These are phyloP conservation scores for Dendrobium officinale DNA, from an alignment of 106 monocot species.

Conservation along the genomic window DNA sequence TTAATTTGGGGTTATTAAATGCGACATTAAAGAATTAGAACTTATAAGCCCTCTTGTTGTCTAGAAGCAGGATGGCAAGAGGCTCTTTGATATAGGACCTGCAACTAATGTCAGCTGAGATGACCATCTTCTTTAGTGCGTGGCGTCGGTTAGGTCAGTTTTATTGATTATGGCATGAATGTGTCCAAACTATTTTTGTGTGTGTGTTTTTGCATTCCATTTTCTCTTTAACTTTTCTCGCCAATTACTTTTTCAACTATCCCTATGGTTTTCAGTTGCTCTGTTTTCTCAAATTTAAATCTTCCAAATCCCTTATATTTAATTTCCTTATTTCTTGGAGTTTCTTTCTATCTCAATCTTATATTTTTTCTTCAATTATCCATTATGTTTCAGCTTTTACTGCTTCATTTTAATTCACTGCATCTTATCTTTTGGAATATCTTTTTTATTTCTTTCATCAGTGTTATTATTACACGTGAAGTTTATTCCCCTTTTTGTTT, in stretches of 20 bases:
- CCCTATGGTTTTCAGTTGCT: background rate
- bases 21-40: constrained; percentile 33
- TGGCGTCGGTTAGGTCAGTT: constrained; percentile 84
- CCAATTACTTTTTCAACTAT: constrained; percentile 18
- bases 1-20: constrained; percentile 48
- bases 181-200: constrained; percentile 18
- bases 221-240: constrained; percentile 15
- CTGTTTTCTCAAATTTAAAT: background rate
- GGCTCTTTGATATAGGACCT: constrained; percentile 78
- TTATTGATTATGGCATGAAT: constrained; percentile 62
- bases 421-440: background rate
- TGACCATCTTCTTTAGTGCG: constrained; percentile 30
- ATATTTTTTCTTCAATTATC: background rate
- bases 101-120: constrained; percentile 78
- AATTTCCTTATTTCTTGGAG: background rate
- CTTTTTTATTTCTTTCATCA: constrained; percentile 2
- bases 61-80: constrained; percentile 85
- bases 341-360: background rate
- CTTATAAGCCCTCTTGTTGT: constrained; percentile 73
- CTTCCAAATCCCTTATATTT: background rate
- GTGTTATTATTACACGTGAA: background rate
- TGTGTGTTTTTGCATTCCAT: background rate
- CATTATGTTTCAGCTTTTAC: constrained; percentile 9
- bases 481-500: background rate
- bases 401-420: background rate